These are phyloP conservation scores for Harringtonia aguacate DNA, from an alignment of 2,329 filamentous ascomycete genomes.

Conservation along the genomic window DNA sequence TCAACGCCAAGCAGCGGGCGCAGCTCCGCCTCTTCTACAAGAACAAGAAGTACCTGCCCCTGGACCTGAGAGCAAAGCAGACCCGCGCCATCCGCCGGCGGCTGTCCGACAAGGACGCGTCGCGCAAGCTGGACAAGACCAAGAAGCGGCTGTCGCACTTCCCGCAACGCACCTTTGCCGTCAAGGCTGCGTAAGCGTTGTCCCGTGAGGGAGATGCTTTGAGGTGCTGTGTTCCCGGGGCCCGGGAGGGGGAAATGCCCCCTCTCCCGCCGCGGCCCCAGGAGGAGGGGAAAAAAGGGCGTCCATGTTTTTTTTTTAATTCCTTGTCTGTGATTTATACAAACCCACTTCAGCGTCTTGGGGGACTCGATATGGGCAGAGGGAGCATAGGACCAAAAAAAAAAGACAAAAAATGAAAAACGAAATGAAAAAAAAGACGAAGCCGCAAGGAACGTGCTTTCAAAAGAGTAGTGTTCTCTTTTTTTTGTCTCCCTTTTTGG, in stretches of 20 bases:
- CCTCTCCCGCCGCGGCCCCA: too few species aligned
- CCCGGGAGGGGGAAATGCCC: too few species aligned
- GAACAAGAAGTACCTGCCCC: slow-evolving; percentile 98
- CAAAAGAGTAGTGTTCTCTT: neutral
- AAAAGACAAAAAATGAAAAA: neutral
- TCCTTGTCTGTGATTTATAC: neutral
- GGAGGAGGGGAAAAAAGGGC: too few species aligned
- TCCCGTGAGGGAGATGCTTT: neutral
- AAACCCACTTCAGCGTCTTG: neutral
- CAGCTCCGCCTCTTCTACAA: slow-evolving; percentile 99
- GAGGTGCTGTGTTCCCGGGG: too few species aligned
- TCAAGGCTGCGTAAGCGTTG: slow-evolving; percentile 54
- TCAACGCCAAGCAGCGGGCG: slow-evolving; percentile 98
- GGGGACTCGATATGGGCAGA: neutral
- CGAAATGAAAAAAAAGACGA: neutral
- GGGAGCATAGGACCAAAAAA: neutral
- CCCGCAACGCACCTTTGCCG: slow-evolving; percentile 96
- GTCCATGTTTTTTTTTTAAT: too few species aligned
- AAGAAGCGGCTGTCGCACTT: slow-evolving; percentile 96
- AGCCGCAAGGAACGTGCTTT: too few species aligned
- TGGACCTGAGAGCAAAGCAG: slow-evolving; percentile 97
- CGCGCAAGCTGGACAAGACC: slow-evolving; percentile 79
- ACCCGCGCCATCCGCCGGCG: slow-evolving; percentile 96
- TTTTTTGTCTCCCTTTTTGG: too few species aligned
- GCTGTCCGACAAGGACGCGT: slow-evolving; percentile 83